Evolutionary conservation across 2,329 filamentous ascomycete genomes (phyloP).

Genomic region (Trichoderma sp.): DNA sequence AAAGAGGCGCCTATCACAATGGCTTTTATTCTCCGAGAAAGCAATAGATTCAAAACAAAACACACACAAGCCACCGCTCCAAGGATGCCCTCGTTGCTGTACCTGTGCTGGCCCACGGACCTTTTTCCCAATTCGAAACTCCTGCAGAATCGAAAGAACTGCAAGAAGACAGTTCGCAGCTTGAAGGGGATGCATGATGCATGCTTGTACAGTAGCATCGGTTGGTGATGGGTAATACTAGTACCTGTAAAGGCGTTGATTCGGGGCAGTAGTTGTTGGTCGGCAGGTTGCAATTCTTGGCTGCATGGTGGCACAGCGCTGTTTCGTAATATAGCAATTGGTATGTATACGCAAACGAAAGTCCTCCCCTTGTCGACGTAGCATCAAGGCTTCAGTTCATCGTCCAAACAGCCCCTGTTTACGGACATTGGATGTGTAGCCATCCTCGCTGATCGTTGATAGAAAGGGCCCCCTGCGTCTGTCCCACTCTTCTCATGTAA

Average conservation of each 20-base stretch:
- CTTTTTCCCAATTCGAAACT: background rate
- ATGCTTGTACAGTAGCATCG: background rate
- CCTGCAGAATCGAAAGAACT: background rate
- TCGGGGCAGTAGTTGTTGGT: background rate
- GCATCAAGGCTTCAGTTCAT: background rate
- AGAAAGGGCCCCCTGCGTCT: background rate
- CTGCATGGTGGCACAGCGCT: background rate
- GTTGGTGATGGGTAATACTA: background rate
- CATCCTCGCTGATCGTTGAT: background rate
- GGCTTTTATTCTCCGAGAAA: slow-evolving; percentile 12
- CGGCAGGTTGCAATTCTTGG: background rate
- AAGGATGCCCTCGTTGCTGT: background rate
- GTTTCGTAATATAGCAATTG: background rate
- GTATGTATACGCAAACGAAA: background rate
- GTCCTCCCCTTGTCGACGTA: background rate
- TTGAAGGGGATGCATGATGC: background rate
- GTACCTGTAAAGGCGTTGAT: background rate
- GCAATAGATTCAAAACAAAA: background rate
- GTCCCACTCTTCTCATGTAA: slow-evolving; percentile 17
- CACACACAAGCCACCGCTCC: background rate
- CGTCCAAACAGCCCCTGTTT: background rate
- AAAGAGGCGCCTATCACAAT: background rate
- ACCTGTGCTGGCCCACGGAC: background rate
- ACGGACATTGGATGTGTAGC: background rate
- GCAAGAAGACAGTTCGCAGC: background rate